These are phyloP conservation scores for Trichosanthes cucumerina DNA, from an alignment of 306 rosid species.

Conservation along the genomic window DNA sequence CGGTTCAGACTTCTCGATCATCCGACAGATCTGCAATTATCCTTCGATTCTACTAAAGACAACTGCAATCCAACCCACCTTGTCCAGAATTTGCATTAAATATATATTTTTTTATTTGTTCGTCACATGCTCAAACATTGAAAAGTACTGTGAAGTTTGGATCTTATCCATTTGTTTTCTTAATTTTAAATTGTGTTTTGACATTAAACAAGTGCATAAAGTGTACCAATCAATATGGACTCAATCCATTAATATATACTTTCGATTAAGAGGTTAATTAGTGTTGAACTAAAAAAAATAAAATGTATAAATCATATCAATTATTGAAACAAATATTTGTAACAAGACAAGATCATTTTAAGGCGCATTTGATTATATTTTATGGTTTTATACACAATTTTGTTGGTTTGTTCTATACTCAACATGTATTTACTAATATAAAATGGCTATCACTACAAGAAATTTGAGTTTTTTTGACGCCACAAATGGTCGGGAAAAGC, in stretches of 20 bases:
- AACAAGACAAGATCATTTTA: neutral
- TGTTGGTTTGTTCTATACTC: too few species aligned
- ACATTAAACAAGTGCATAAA: neutral
- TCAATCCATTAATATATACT: too few species aligned
- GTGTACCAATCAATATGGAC: neutral
- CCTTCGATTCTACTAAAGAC: neutral
- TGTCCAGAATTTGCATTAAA: neutral
- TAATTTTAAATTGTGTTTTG: neutral
- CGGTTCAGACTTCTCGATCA: neutral
- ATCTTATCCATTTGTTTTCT: neutral
- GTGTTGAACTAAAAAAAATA: too few species aligned
- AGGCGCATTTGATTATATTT: too few species aligned
- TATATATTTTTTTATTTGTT: neutral
- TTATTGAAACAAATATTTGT: neutral
- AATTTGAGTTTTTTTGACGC: too few species aligned
- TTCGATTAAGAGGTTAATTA: too few species aligned
- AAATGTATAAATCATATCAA: too few species aligned
- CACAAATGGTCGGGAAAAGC: too few species aligned
- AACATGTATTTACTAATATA: too few species aligned
- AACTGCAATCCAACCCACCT: neutral
- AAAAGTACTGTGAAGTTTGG: neutral
- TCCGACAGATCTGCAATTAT: neutral
- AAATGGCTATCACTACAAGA: too few species aligned
- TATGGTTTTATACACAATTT: too few species aligned
- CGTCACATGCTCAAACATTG: neutral